Evolutionary conservation across 2,329 filamentous ascomycete genomes (phyloP), one percentile per base, ranked within the genome.

Genomic region (Dothiorella sarmentorum): DNA sequence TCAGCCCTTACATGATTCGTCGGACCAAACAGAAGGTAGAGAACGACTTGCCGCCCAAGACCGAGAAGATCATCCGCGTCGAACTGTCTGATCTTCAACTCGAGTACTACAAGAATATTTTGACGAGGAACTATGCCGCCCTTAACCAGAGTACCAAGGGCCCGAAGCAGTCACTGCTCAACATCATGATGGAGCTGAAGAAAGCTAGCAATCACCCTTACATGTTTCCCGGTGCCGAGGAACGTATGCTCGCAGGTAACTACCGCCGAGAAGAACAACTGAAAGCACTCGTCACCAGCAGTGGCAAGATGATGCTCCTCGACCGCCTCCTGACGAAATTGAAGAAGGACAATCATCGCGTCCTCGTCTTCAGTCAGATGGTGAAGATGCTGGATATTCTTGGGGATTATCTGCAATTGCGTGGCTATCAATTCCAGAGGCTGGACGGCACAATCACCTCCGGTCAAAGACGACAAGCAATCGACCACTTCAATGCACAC

Each of bases 141-240:
- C 81, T 99, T 29, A 96, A 95, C 66, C 90, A 96, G 68, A 93
- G 91, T 44, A 87, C 88, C 43, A 90, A 85, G 61, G 94, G 93
- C 5, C 90, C 95, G 72, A 97, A 96, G 74, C 93, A 96, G 65
- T 97, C 93, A 0, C 78, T 99, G 13, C 79, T 99, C 63, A 99
- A 99, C 74, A 94, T 99, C 71, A 97, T 99, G 85, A 99, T 99
- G 94, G 94, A 99, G 73, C 75, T 99, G 68, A 99, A 99, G 79
- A 99, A 99, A 75, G 91, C 94, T 71, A 97, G 93, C 76, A 99
- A 99, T 68, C 94, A 99, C 70, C 93, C 94, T 1, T 96, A 97
- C 76, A 95, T 99, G 87, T 97, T 99, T 66, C 88, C 90, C 2
- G 92, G 91, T 62, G 93, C 91, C 2, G 94, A 99, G 71, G 90